A percentile compares a stretch with the other conserved stretches of the same genome.
phyloP scores from a whole-genome alignment of 768 basidiomycete species.

The Termitomyces sp. region DNA sequence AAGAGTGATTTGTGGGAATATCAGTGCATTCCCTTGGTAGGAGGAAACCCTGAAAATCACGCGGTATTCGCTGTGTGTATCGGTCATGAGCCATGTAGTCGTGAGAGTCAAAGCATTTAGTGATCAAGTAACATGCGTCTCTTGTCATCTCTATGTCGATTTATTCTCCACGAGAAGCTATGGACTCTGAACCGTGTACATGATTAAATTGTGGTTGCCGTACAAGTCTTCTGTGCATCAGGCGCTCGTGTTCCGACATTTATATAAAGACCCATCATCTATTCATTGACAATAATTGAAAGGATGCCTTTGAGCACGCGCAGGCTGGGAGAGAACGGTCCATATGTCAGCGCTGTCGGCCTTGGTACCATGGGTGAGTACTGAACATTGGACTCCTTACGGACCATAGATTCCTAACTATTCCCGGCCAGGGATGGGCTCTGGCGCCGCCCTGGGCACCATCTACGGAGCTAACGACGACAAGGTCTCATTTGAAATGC shows the following conservation, averaged over 20 bases:
- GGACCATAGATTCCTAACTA: not conserved
- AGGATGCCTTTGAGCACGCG: constrained; percentile 13
- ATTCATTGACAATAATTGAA: not conserved
- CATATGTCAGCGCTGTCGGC: constrained; percentile 21
- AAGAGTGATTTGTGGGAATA: too few relatives aligned
- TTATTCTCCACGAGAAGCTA: not conserved
- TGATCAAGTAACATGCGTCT: not conserved
- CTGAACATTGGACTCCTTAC: too few relatives aligned
- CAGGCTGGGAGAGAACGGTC: constrained; percentile 20
- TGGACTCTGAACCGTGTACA: too few relatives aligned
- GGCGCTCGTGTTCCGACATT: too few relatives aligned
- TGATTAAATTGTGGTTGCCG: too few relatives aligned
- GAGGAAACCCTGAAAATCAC: not conserved
- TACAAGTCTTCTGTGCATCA: not conserved
- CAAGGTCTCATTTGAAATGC: constrained; percentile 9
- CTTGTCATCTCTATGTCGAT: not conserved
- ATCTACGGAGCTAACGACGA: constrained; percentile 27
- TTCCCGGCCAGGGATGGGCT: not conserved
- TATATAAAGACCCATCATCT: not conserved
- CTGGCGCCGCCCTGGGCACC: not conserved
- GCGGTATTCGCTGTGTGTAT: not conserved
- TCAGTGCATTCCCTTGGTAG: not conserved
- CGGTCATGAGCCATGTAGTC: not conserved
- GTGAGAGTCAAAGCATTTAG: not conserved
- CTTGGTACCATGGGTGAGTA: constrained; percentile 22